Percentiles rank a stretch among this genome's conserved stretches.
Evolutionary conservation across 2,329 filamentous ascomycete species (phyloP).

Genomic region (Fusarium bactridioides): DNA sequence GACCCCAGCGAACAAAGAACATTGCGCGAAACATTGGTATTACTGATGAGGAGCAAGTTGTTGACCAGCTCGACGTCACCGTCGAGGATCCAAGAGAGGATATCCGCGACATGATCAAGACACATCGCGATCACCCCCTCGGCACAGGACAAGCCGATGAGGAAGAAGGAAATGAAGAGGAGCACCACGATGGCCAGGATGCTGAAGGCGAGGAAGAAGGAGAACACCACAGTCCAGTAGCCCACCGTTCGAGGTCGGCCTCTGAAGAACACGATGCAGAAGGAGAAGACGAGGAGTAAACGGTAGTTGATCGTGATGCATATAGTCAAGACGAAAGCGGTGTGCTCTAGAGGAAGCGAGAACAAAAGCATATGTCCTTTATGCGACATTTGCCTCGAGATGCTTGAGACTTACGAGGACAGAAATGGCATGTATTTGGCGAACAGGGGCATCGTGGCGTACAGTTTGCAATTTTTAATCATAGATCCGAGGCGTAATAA

Average conservation of each 20-base stretch:
- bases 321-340: constrained; percentile 55
- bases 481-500: constrained; percentile 32
- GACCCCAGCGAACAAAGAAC: constrained; percentile 70
- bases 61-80: constrained; percentile 64
- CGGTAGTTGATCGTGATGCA: constrained; percentile 42
- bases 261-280: constrained; percentile 53
- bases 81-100: constrained; percentile 65
- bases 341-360: not conserved
- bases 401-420: not conserved
- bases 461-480: constrained; percentile 29
- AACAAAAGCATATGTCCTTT: not conserved
- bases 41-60: constrained; percentile 59
- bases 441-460: constrained; percentile 27
- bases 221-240: constrained; percentile 33
- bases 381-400: not conserved
- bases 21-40: constrained; percentile 63
- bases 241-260: constrained; percentile 39
- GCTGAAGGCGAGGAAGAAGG: constrained; percentile 37
- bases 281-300: constrained; percentile 54
- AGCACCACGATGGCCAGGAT: constrained; percentile 41
- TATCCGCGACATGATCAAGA: constrained; percentile 59
- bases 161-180: constrained; percentile 45
- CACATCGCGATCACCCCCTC: constrained; percentile 62
- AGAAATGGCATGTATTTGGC: constrained; percentile 19
- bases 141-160: constrained; percentile 54